These are phyloP conservation scores for Xerophyta viscosa DNA, from an alignment of 106 monocot genomes.

Conservation along the genomic window DNA sequence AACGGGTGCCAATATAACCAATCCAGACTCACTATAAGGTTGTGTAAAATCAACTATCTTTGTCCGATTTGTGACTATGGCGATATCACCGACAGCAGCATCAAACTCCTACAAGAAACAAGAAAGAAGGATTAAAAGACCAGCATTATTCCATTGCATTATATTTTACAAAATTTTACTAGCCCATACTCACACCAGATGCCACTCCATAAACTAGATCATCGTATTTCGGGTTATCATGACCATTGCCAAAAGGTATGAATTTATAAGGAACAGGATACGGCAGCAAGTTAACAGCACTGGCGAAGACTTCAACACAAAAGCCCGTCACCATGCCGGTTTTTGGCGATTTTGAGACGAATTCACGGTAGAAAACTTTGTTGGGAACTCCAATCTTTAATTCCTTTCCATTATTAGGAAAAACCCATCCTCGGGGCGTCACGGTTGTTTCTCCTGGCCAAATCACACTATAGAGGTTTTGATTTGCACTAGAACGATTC, in stretches of 20 bases:
- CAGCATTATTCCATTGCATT: background rate
- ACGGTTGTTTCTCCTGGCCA: slow-evolving; percentile 11
- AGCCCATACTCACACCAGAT: slow-evolving; percentile 1
- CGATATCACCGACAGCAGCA: slow-evolving; percentile 29
- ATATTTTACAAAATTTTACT: background rate
- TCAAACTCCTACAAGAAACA: slow-evolving; percentile 19
- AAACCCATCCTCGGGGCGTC: slow-evolving; percentile 14
- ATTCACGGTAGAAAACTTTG: slow-evolving; percentile 7
- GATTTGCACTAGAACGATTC: slow-evolving; percentile 7
- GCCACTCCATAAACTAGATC: slow-evolving; percentile 4
- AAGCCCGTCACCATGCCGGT: slow-evolving; percentile 4
- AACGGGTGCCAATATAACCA: slow-evolving; percentile 18
- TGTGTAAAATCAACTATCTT: slow-evolving; percentile 31
- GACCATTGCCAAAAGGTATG: slow-evolving; percentile 10
- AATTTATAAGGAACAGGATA: slow-evolving; percentile 12
- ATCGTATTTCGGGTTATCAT: slow-evolving; percentile 6
- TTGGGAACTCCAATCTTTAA: slow-evolving; percentile 10
- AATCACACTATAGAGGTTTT: slow-evolving; percentile 8
- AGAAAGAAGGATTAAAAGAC: background rate
- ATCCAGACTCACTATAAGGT: slow-evolving; percentile 28
- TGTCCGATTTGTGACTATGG: slow-evolving; percentile 33
- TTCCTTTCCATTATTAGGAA: slow-evolving; percentile 14
- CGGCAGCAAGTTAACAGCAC: slow-evolving; percentile 14
- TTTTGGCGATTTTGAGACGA: background rate
- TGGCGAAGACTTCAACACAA: slow-evolving; percentile 11